Evolutionary conservation across 305 asterid genomes (phyloP), one percentile per base, ranked within the genome.

Genomic region (Plantago coronopus): DNA sequence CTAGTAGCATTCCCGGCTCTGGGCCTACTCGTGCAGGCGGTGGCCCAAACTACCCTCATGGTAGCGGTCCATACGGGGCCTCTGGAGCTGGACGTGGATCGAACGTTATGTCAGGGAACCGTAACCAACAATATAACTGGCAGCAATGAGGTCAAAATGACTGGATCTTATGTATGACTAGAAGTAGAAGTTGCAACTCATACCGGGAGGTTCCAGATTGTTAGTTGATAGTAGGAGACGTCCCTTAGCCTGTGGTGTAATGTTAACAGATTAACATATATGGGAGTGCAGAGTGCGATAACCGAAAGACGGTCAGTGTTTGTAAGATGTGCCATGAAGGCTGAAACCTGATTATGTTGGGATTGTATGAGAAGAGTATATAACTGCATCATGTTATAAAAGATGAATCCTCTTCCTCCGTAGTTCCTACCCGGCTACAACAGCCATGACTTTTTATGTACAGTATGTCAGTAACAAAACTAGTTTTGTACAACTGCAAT

Each of bases 31-130:
- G 94, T 54, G 91, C 91, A 25, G 86, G 84, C 16, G 89, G 85
- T 40, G 96, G 88, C 54, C 86, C 93, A 16, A 87, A 89, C 72
- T 90, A 77, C 65, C 82, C 94, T 47, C 95, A 86, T 23, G 82
- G 81, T 18, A 72, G 79, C 25, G 90, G 81, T 42, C 89, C 82
- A 14, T 87, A 81, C 31, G 95, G 95, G 43, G 59, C 76, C 55
- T 79, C 95, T 49, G 95, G 94, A 38, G 69, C 87, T 47, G 96
- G 95, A 15, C 95, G 95, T 27, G 96, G 98, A 69, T 79, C 91
- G 47, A 91, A 80, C 71, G 65, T 74, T 68, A 70, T 74, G 65
- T 40, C 87, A 27, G 94, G 95, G 17, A 85, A 78, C 72, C 88
- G 95, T 62, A 85, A 79, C 63, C 96, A 85, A 54, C 96, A 79